Evolutionary conservation across 176 grass and related monocot species (phyloP), one percentile per base, ranked within the genome.

Genomic region (Musa acuminata): DNA sequence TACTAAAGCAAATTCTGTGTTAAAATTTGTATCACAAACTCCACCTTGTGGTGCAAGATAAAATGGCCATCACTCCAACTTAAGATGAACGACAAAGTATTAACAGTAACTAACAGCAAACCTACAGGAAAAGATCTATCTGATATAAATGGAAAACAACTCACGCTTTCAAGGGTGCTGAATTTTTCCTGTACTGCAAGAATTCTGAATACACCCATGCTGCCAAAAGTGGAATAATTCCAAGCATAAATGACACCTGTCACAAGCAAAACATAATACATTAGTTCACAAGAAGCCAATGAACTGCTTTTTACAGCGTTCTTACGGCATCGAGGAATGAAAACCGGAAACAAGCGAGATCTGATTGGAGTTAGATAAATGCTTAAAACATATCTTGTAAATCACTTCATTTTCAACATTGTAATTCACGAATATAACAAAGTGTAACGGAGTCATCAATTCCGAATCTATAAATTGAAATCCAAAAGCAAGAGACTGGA

Each of bases 161-260:
- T 99, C 77, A 99, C 95, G 62, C 57, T 86, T 94, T 99, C 69
- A 75, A 58, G 64, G 88, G 80, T 86, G 77, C 60, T 25, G 80
- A 79, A 84, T 83, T 80, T 55, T 89, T 99, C 68, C 78, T 80
- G 82, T 89, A 79, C 65, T 81, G 81, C 53, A 99, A 78, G 57
- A 88, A 69, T 64, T 99, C 95, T 1, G 91, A 79, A 78, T 94
- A 94, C 0, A 83, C 48, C 95, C 91, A 99, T 35, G 88, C 88
- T 9, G 85, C 49, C 55, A 99, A 87, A 80, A 94, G 72, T 75
- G 88, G 92, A 71, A 94, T 74, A 69, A 94, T 91, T 24, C 90
- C 95, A 22, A 99, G 81, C 81, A 94, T 82, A 77, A 80, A 73
- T 55, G 90, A 91, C 49, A 86, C 81, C 95, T 99, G 84, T 35